Evolutionary conservation across 106 monocot species (phyloP), one percentile per base, ranked within the genome.

Genomic region (Platanthera zijinensis): DNA sequence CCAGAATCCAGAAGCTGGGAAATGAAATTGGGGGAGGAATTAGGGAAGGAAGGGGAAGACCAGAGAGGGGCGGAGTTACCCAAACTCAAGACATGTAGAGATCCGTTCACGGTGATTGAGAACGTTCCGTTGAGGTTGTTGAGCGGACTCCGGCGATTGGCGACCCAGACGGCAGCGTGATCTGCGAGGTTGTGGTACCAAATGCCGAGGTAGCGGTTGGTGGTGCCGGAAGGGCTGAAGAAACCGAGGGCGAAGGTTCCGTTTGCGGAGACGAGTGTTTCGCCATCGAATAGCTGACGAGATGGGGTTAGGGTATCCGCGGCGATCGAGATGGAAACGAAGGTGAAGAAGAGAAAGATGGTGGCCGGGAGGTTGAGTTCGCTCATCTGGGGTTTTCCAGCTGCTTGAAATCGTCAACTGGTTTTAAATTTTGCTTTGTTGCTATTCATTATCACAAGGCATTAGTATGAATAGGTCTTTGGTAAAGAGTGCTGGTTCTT

Each of bases 241-340:
- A 88, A 85, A 19, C 88, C 88, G 13, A 88, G 54, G 28, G 49
- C 79, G 75, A 88, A 88, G 50, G 8, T 67, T 30, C 79, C 77
- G 17, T 72, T 66, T 4, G 79, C 51, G 19, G 84, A 88, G 39
- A 82, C 30, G n/a, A 85, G 57, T 1, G 78, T 78, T n/a, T 79
- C 63, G 57, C 57, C 62, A 22, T 70, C 78, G 32, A 70, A 14
- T 46, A 85, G 52, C 10, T 50, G 11, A 22, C 61, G 74, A 59
- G 74, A 69, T 12, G 78, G 78, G 22, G 74, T 57, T 0, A 78
- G 12, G n/a, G 78, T 78, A 47, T 81, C 52, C 13, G 21, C 59
- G 9, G 50, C 39, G 19, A 11, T 13, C 11, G 62, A 48, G 19
- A 10, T 19, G 19, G 13, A 10, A 9, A 17, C 9, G 76, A 76